phyloP scores from a whole-genome alignment of 768 basidiomycete species.

The Astraeus odoratus region DNA sequence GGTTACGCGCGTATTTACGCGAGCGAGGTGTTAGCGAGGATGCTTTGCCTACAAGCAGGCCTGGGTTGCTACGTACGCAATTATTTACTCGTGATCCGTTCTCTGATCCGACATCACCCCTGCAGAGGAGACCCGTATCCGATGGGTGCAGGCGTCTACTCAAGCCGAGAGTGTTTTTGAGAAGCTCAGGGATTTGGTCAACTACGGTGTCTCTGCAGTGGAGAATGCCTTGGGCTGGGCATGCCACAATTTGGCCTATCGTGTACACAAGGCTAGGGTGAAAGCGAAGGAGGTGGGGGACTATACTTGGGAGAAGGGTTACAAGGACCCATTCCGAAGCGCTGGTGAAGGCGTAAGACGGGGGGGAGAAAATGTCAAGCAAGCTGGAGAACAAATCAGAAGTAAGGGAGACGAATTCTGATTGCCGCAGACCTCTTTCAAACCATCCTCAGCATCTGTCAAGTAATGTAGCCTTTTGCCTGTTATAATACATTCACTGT shows the following conservation, averaged over 20 bases:
- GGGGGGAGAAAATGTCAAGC: constrained; percentile 16
- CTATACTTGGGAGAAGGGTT: constrained; percentile 14
- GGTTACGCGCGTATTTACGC: constrained; percentile 83
- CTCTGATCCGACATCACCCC: not conserved
- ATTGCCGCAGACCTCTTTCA: too few relatives aligned
- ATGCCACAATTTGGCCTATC: constrained; percentile 6
- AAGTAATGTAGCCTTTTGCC: too few relatives aligned
- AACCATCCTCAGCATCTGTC: too few relatives aligned
- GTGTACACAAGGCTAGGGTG: constrained; percentile 20
- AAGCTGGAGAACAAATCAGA: constrained; percentile 19
- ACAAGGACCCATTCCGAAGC: constrained; percentile 17
- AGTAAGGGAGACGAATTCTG: constrained; percentile 30
- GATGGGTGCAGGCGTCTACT: constrained; percentile 63
- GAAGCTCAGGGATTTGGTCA: constrained; percentile 60
- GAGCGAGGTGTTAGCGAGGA: constrained; percentile 68
- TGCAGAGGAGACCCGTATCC: constrained; percentile 72
- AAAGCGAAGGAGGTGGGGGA: constrained; percentile 21
- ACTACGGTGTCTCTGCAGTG: constrained; percentile 59
- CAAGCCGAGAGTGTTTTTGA: constrained; percentile 51
- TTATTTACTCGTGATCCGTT: not conserved
- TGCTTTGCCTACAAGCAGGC: constrained; percentile 55
- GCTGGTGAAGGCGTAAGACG: constrained; percentile 16
- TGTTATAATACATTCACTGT: too few relatives aligned
- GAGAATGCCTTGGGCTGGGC: constrained; percentile 44
- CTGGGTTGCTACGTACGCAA: constrained; percentile 69